Evolutionary conservation across 306 rosid genomes (phyloP).

Genomic region (Prunus salicina): DNA sequence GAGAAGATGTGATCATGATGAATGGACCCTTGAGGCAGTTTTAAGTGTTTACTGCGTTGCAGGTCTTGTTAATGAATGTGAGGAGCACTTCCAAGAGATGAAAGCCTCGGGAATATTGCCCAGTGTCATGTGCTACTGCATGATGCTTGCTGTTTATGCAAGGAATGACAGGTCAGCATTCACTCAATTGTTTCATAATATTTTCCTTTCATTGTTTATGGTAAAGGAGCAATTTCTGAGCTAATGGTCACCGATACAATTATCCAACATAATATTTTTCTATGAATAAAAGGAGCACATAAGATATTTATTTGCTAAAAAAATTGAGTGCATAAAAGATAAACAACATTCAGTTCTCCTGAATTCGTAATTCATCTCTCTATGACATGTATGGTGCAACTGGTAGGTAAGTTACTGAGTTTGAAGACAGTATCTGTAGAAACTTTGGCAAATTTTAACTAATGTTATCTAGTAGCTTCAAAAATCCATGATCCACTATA

Average conservation of each 20-base stretch:
- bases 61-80: slow-evolving; percentile 85
- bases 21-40: slow-evolving; percentile 76
- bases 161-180: slow-evolving; percentile 72
- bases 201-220: slow-evolving; percentile 2
- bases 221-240: slow-evolving; percentile 13
- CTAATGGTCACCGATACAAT: neutral
- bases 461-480: neutral
- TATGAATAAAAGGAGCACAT: neutral
- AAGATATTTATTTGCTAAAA: neutral
- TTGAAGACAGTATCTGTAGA: neutral
- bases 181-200: neutral
- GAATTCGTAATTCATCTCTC: neutral
- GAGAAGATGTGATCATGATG: slow-evolving; percentile 68
- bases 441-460: neutral
- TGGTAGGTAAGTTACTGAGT: neutral
- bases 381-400: neutral
- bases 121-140: slow-evolving; percentile 88
- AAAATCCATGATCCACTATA: neutral
- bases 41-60: slow-evolving; percentile 77
- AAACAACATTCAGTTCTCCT: neutral
- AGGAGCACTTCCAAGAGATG: slow-evolving; percentile 88
- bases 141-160: slow-evolving; percentile 93
- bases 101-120: slow-evolving; percentile 76
- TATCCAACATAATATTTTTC: neutral
- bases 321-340: neutral